Base-by-base conservation (phyloP, 2,329 filamentous ascomycete genomes). In the Ophiostoma piceae region DNA sequence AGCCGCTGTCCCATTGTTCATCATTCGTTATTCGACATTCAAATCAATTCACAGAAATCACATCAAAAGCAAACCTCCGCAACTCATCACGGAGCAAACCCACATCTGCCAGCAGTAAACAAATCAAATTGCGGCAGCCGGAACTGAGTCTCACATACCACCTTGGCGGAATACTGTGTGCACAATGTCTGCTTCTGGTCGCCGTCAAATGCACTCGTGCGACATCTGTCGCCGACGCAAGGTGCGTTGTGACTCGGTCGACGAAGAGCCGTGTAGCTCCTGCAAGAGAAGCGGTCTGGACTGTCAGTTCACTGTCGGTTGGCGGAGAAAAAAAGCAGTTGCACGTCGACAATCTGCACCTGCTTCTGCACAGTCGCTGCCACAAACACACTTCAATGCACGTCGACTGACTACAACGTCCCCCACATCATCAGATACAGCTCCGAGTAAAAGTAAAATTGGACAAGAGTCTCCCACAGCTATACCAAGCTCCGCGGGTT, bases 181-280 rank as follows among this genome's bases (percentile, higher is more conserved):
- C 6, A 32, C 26, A 32, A 62, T 62, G 57, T 19, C 57, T 32
- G 57, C 11, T 29, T 32, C 57, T 62, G 57, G 26, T 16, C 71
- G 71, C 4, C 67, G 62, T 41, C 71, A 72, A 69, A 72, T 72
- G 71, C 69, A 72, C 54, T 70, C 71, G 26, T 72, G 71, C 57
- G 71, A 72, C 19, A 35, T 51, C 57, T 72, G 71, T 16, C 71
- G 71, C 0, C 69, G 71, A 29, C 69, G 71, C 41, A 72, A 72
- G 26, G 67, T 72, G 5, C 69, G 69, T 16, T 72, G 71, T 43
- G 67, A 69, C 32, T 69, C 69, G 4, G 69, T 68, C 19, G 26
- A 70, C 22, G 54, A 70, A 26, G 41, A 51, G n/a, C 64, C 67
- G 8, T 72, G 71, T 57, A 72, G 54, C n/a, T 64, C 69, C n/a